Base-by-base conservation (phyloP, 1,284 basidiomycete species). In the Moniliophthora roreri region DNA sequence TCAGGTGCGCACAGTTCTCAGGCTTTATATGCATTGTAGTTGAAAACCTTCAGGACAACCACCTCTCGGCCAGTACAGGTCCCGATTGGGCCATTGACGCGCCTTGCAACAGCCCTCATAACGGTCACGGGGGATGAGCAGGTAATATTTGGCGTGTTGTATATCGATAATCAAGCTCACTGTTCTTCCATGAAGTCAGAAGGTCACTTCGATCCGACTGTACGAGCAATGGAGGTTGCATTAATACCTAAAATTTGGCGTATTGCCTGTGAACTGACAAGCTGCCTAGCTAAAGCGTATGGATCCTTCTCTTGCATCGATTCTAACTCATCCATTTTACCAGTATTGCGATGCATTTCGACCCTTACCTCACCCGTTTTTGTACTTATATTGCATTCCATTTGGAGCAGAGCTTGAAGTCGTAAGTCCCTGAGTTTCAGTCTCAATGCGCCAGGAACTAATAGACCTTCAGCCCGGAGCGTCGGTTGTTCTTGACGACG, bases 11-110 rank as follows among this genome's bases (percentile, higher is more conserved):
- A 37, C 20, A 41, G 3, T 48, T 11, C 36, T 21, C 35, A 45
- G 37, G 1, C 28, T 16, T 39, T 45, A 36, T 20, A 23, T 18
- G 16, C 38, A 23, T 26, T 40, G 36, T 37, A n/a, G 35, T 48
- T 15, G 13, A 32, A 35, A 28, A 18, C n/a, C 9, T 9, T 1
- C 20, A 91, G 89, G 46, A 74, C 81, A 11, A 70, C 79, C 0
- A 81, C 79, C 2, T 70, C 76, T 39, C 81, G 91, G 15, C 82
- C 90, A 7, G 86, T 95, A 1, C 78, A 82, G 41, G 65, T 95
- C 2, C 91, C 93, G 0, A 64, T 92, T 11, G 91, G 90, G 5
- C 61, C 72, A 35, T 59, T 89, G 15, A 69, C 78, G n/a, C 70
- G 74, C 42, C 75, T 89, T 50, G 74, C 73, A 37, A 63, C 71